phyloP scores from a whole-genome alignment of 345 rosid species.

The Brassica cretica region DNA sequence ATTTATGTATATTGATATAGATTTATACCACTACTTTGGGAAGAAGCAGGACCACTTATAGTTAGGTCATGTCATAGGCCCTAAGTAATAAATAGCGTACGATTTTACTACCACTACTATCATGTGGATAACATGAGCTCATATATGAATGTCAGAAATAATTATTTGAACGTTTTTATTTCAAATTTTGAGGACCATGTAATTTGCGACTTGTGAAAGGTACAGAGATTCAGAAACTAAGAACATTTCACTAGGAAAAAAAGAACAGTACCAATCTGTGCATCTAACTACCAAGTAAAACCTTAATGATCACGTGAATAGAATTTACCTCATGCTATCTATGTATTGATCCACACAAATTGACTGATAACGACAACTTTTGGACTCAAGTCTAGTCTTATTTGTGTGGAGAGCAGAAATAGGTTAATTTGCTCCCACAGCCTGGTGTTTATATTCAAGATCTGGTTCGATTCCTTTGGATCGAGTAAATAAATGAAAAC shows the following conservation, averaged over 20 bases:
- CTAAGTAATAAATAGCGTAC: not conserved
- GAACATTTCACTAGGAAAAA: constrained; percentile 20
- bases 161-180: not conserved
- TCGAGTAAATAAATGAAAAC: not conserved
- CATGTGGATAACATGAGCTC: not conserved
- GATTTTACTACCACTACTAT: not conserved
- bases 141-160: not conserved
- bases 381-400: not conserved
- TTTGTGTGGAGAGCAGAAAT: not conserved
- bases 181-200: constrained; percentile 13
- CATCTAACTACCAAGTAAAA: not conserved
- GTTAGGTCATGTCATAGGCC: not conserved
- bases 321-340: not conserved
- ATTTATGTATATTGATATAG: not conserved
- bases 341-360: not conserved
- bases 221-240: not conserved
- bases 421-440: not conserved
- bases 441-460: not conserved
- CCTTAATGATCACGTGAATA: not conserved
- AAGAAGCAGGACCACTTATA: constrained; percentile 17
- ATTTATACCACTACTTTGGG: not conserved
- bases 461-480: not conserved
- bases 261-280: not conserved
- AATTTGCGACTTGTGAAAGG: not conserved
- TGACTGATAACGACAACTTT: not conserved